A percentile compares a stretch with the other conserved stretches of the same genome.
phyloP scores from a whole-genome alignment of 805 yeast genomes.

The Saccharomycopsis fermentans region DNA sequence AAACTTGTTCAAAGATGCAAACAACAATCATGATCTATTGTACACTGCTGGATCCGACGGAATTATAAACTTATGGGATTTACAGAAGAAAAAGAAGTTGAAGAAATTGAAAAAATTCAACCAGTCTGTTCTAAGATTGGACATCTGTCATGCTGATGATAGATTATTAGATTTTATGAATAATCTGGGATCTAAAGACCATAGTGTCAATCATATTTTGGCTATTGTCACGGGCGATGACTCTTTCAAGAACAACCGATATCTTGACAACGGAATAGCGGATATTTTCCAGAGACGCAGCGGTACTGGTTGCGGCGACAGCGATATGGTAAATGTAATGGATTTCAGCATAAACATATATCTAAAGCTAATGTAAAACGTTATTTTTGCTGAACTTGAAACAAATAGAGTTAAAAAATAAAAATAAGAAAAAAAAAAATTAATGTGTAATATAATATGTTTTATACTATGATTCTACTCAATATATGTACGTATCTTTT shows the following conservation, averaged over 20 bases:
- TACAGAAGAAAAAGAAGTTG: conserved; percentile 17
- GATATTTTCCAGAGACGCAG: not conserved
- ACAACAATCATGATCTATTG: conserved; percentile 6
- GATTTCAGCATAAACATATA: conserved; percentile 7
- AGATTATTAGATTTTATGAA: not conserved
- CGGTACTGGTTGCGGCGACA: not conserved
- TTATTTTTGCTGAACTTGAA: not conserved
- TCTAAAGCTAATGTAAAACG: conserved; percentile 1
- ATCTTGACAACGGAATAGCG: conserved; percentile 6
- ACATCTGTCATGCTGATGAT: not conserved
- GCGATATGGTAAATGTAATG: conserved; percentile 1
- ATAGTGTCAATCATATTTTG: conserved; percentile 21
- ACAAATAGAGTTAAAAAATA: too few relatives aligned
- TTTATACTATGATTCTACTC: too few relatives aligned
- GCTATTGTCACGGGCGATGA: conserved; percentile 44
- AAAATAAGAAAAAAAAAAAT: too few relatives aligned
- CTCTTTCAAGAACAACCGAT: conserved; percentile 28
- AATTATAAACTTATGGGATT: conserved; percentile 17
- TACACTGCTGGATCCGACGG: conserved; percentile 18
- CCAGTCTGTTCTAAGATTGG: conserved; percentile 9
- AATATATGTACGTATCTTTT: too few relatives aligned
- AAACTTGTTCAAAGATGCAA: not conserved
- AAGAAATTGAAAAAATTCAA: conserved; percentile 14
- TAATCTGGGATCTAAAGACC: not conserved
- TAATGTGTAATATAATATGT: too few relatives aligned